Evolutionary conservation across 139 green algal genomes (phyloP).

Genomic region (Picochlorum sp.): DNA sequence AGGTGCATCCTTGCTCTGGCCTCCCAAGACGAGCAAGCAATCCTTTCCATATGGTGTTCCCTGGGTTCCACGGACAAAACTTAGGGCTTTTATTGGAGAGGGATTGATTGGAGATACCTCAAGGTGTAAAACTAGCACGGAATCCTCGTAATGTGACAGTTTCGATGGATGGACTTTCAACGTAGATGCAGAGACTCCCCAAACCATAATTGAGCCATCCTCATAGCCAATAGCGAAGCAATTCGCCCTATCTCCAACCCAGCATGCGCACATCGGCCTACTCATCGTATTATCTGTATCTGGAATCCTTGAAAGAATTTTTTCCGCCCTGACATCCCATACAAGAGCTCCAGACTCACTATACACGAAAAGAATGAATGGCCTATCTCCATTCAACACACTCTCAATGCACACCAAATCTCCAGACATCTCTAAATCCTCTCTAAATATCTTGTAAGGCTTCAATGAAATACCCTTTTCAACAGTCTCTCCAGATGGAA

Average conservation of each 20-base stretch:
- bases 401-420: constrained; percentile 19
- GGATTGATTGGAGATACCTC: constrained; percentile 14
- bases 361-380: constrained; percentile 36
- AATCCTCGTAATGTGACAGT: constrained; percentile 2
- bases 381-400: constrained; percentile 7
- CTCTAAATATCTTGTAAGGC: constrained; percentile 24
- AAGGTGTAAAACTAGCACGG: constrained; percentile 23
- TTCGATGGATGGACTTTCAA: constrained; percentile 9
- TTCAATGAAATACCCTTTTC: not conserved
- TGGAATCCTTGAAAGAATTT: too few relatives aligned
- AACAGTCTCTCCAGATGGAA: not conserved
- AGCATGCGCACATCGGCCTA: constrained; percentile 42
- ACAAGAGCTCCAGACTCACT: constrained; percentile 23
- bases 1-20: constrained; percentile 44
- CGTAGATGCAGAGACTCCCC: constrained; percentile 22
- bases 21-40: constrained; percentile 58
- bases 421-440: constrained; percentile 25
- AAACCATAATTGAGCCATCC: constrained; percentile 49
- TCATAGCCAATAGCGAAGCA: constrained; percentile 58
- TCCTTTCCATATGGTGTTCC: constrained; percentile 17
- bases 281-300: not conserved
- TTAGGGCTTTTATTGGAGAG: constrained; percentile 25
- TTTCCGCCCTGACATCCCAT: constrained; percentile 31
- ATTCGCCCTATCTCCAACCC: constrained; percentile 39
- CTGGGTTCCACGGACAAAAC: constrained; percentile 28